Evolutionary conservation across 805 yeast species (phyloP).

Genomic region (Yarrowia yakushimensis): DNA sequence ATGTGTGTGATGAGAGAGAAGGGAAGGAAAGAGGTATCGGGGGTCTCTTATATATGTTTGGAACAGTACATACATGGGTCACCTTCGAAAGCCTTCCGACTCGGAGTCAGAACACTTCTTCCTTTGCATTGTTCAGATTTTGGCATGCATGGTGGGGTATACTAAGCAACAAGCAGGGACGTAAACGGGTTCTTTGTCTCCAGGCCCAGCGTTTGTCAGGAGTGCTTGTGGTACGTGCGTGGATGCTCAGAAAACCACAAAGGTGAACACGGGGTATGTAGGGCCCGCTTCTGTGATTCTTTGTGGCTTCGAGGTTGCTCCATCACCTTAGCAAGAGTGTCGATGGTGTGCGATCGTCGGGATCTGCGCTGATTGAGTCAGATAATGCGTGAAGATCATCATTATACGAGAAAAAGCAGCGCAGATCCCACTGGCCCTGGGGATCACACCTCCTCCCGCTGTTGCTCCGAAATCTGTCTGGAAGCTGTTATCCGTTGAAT

Average conservation of each 20-base stretch:
- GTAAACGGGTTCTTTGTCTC: not conserved
- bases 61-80: not conserved
- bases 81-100: not conserved
- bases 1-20: not conserved
- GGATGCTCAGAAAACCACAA: not conserved
- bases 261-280: not conserved
- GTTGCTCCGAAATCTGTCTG: not conserved
- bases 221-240: conserved; percentile 1
- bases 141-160: conserved; percentile 6
- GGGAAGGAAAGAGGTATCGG: not conserved
- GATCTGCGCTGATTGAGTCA: not conserved
- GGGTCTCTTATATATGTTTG: not conserved
- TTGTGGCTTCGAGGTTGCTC: too few relatives aligned
- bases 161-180: not conserved
- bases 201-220: not conserved
- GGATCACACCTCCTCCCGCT: not conserved
- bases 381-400: not conserved
- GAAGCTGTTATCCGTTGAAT: not conserved
- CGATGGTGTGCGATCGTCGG: not conserved
- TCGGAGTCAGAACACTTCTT: not conserved
- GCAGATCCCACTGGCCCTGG: not conserved
- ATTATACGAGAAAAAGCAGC: too few relatives aligned
- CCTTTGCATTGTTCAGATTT: not conserved
- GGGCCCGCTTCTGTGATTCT: not conserved
- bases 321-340: too few relatives aligned